Base-by-base conservation (phyloP, 805 yeast genomes). In the Zygotorulaspora danielsina region DNA sequence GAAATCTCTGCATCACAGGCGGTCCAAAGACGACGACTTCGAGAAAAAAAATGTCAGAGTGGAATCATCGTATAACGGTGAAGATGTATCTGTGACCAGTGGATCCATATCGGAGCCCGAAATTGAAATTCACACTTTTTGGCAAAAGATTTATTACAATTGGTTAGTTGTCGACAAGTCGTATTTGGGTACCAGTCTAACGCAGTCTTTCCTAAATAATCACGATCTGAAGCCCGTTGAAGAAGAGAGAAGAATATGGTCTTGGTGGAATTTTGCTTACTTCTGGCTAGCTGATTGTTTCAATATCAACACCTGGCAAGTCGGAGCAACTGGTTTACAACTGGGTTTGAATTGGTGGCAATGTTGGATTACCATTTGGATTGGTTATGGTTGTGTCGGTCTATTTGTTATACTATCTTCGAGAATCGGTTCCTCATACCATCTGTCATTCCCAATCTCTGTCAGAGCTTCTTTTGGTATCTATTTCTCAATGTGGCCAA, bases 241-340 rank as follows among this genome's bases (percentile, higher is more conserved):
- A 55, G 70, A 64, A 11, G 74, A 66, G 3, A 76, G 95, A 53
- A 71, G 95, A 54, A 73, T 75, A n/a, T 87, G 96, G 96, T 66
- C 75, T 19, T 84, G 95, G 94, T 79, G 69, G 61, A 84, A 86
- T 60, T 87, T 67, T 57, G 79, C 83, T 10, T 78, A 75, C 48
- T 83, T 84, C 53, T 87, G 96, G 96, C 62, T 87, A 42, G 87
- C 95, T 0, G 96, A 87, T 59, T 79, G 95, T 21, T 84, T 87
- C 67, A 87, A 87, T 64, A 78, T 87, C 57, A 86, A 84, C 60
- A 85, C 96, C 5, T 86, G 90, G 87, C 88, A 84, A 67, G 85
- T 87, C 51, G 95, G 95, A 2, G 79, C 90, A 6, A 83, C 95
- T 0, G 95, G 95, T 53, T 81, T 83, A 41, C 69, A 71, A 38